These are phyloP conservation scores for Phyllosticta citribraziliensis DNA, from an alignment of 2,329 filamentous ascomycete species.

Conservation along the genomic window DNA sequence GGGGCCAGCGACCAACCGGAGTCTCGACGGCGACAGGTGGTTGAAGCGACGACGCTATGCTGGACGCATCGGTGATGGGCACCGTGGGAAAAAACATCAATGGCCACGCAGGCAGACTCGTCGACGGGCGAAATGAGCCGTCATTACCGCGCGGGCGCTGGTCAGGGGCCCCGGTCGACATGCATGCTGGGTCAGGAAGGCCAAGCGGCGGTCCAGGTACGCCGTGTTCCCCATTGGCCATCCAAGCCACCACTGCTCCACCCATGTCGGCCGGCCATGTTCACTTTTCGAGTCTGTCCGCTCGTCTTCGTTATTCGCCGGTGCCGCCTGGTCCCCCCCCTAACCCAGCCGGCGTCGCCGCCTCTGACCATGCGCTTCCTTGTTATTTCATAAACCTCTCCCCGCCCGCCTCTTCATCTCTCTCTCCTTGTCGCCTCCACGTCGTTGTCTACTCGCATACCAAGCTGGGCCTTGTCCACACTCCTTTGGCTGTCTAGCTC, in stretches of 20 bases:
- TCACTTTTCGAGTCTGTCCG: slow-evolving; percentile 11
- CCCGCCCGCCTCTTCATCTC: slow-evolving; percentile 21
- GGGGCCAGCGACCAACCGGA: not conserved
- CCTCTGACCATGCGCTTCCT: slow-evolving; percentile 5
- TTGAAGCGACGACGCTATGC: not conserved
- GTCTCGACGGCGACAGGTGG: not conserved
- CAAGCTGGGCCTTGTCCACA: slow-evolving; percentile 28
- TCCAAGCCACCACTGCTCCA: slow-evolving; percentile 3
- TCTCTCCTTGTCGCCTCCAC: slow-evolving; percentile 13
- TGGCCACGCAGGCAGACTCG: slow-evolving; percentile 6
- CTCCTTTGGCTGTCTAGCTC: slow-evolving; percentile 31
- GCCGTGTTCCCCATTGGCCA: slow-evolving; percentile 8
- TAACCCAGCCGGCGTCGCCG: slow-evolving; percentile 6
- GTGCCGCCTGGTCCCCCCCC: slow-evolving; percentile 15
- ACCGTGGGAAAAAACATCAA: not conserved
- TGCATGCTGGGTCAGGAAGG: slow-evolving; percentile 8
- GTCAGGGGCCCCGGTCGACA: slow-evolving; percentile 9
- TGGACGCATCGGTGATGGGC: not conserved
- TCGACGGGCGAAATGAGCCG: slow-evolving; percentile 8
- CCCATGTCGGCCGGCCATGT: slow-evolving; percentile 13
- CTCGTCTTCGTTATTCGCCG: slow-evolving; percentile 26
- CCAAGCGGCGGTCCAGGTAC: slow-evolving; percentile 12
- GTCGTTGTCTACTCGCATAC: slow-evolving; percentile 15
- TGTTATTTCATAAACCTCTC: slow-evolving; percentile 24
- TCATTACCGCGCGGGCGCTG: slow-evolving; percentile 9